Conservation (phyloP, 1,139 yeast species). For the Yamadazyma sp. region DNA sequence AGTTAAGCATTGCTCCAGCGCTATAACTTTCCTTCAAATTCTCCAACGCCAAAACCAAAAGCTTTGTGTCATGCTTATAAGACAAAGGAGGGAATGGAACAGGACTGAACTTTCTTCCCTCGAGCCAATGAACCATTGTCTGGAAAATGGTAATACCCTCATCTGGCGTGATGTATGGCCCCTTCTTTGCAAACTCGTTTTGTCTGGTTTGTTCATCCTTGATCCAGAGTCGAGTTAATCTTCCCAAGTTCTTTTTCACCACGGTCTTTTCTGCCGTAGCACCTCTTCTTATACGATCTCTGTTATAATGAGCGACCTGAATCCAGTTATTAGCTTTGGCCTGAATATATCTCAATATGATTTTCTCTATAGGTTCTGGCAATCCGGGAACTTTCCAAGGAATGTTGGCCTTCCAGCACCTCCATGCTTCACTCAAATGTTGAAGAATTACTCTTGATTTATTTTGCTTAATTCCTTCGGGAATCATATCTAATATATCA, state of each 20-base stretch:
- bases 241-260: constrained; percentile 87
- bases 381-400: constrained; percentile 98
- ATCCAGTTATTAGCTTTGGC: constrained; percentile 98
- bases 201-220: constrained; percentile 92
- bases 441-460: constrained; percentile 87
- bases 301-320: constrained; percentile 86
- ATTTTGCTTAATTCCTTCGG: constrained; percentile 87
- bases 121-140: constrained; percentile 93
- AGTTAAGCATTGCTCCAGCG: constrained; percentile 81
- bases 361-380: constrained; percentile 85
- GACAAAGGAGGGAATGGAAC: constrained; percentile 93
- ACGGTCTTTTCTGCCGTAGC: constrained; percentile 92
- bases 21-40: constrained; percentile 79
- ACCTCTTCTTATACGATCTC: constrained; percentile 86
- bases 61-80: constrained; percentile 90
- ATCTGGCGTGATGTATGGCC: constrained; percentile 82
- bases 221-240: constrained; percentile 89
- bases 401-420: constrained; percentile 98
- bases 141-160: constrained; percentile 87
- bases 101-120: constrained; percentile 77
- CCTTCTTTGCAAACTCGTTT: constrained; percentile 73
- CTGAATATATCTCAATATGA: constrained; percentile 83
- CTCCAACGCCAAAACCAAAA: constrained; percentile 85
- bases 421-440: constrained; percentile 97
- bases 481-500: constrained; percentile 95